These are phyloP conservation scores for Sarcocystis neurona DNA, from an alignment of 169 alveolate species.

Conservation along the genomic window DNA sequence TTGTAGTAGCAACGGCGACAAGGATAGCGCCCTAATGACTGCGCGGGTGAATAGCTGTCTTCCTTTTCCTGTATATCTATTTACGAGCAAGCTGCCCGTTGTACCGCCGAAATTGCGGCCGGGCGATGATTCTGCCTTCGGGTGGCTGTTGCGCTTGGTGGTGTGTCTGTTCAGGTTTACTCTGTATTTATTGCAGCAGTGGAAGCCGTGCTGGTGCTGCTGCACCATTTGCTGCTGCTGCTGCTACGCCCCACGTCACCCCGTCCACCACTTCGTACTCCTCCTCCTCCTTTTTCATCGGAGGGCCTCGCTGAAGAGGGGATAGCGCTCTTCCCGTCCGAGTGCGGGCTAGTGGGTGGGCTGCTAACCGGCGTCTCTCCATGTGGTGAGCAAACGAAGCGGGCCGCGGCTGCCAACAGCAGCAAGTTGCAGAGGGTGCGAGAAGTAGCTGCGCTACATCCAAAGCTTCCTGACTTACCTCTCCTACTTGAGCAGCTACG, in stretches of 20 bases:
- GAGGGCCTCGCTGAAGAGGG: neutral
- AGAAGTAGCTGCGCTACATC: neutral
- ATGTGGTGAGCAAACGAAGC: neutral
- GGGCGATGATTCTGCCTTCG: too few species aligned
- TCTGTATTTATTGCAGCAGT: neutral
- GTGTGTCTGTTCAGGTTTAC: neutral
- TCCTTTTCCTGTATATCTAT: too few species aligned
- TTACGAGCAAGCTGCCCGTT: too few species aligned
- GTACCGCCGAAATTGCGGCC: too few species aligned
- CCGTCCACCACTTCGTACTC: neutral
- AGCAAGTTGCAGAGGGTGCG: neutral
- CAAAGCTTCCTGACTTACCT: neutral
- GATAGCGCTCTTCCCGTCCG: neutral
- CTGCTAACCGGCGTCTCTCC: constrained; percentile 2
- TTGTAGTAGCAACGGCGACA: too few species aligned
- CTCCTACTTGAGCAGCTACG: neutral
- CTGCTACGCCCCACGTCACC: neutral
- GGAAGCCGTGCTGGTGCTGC: neutral
- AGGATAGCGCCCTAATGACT: too few species aligned
- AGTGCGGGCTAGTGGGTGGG: neutral
- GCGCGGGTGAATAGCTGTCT: too few species aligned
- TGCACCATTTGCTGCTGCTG: neutral
- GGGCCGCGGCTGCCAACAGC: neutral
- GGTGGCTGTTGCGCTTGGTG: too few species aligned
- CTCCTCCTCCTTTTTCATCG: neutral